Percentiles rank a stretch among this genome's conserved stretches.
These are phyloP conservation scores for Pichia kluyveri DNA, from an alignment of 805 yeast species.

Conservation along the genomic window DNA sequence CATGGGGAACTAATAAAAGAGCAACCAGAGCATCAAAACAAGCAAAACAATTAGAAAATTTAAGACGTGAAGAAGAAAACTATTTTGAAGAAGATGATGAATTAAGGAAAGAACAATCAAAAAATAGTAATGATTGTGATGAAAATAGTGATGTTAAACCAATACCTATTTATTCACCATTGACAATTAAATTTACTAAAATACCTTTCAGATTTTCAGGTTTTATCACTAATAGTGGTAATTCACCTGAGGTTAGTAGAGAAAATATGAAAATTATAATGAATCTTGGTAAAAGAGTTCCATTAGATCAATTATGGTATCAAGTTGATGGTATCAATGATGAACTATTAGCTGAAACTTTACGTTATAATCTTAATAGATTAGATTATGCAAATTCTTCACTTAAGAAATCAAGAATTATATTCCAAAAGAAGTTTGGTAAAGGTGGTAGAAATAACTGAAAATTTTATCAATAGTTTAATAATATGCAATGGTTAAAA, in stretches of 20 bases:
- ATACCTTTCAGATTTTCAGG: slow-evolving; percentile 60
- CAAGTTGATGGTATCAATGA: slow-evolving; percentile 72
- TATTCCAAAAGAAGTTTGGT: slow-evolving; percentile 4
- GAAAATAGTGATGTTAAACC: slow-evolving; percentile 31
- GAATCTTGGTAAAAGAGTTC: slow-evolving; percentile 47
- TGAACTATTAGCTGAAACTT: slow-evolving; percentile 52
- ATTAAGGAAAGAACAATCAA: slow-evolving; percentile 12
- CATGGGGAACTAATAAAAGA: slow-evolving; percentile 23
- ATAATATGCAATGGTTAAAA: too few relatives aligned
- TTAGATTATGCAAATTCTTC: slow-evolving; percentile 28
- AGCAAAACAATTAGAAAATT: slow-evolving; percentile 7
- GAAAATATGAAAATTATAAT: slow-evolving; percentile 54
- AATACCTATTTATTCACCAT: slow-evolving; percentile 42
- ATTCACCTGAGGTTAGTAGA: slow-evolving; percentile 45
- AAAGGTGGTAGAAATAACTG: slow-evolving; percentile 3
- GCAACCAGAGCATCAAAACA: slow-evolving; percentile 18
- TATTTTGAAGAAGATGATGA: slow-evolving; percentile 14
- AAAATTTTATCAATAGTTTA: too few relatives aligned
- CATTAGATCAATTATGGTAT: slow-evolving; percentile 70
- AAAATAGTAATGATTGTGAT: slow-evolving; percentile 30
- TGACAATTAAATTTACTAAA: slow-evolving; percentile 57
- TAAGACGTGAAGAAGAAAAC: slow-evolving; percentile 12
- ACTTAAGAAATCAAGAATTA: slow-evolving; percentile 15
- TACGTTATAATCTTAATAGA: slow-evolving; percentile 46
- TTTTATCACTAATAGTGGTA: slow-evolving; percentile 57